Evolutionary conservation across 768 basidiomycete genomes (phyloP).

Genomic region (Tricholoma sp.): DNA sequence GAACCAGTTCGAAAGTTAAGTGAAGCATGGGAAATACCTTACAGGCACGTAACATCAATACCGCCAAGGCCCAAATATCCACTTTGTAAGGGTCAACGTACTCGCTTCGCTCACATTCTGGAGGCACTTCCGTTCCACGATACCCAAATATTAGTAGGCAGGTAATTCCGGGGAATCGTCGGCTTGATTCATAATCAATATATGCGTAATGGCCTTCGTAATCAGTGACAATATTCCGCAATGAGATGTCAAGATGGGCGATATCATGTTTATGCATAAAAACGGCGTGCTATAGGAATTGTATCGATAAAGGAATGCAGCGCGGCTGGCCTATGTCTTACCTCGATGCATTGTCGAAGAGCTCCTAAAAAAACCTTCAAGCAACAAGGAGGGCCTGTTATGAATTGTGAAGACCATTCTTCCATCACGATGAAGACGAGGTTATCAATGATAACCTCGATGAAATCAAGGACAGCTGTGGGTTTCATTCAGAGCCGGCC

Average conservation of each 20-base stretch:
- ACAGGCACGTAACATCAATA: conserved; percentile 59
- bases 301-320: not conserved
- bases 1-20: not conserved
- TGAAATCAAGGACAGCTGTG: conserved; percentile 60
- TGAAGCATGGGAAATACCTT: conserved; percentile 38
- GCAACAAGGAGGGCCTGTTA: conserved; percentile 46
- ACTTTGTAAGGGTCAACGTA: conserved; percentile 59
- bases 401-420: conserved; percentile 66
- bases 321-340: conserved; percentile 16
- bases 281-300: conserved; percentile 45
- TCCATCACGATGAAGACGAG: conserved; percentile 75
- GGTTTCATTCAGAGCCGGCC: not conserved
- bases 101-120: conserved; percentile 55
- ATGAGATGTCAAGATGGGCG: conserved; percentile 69
- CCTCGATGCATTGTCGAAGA: conserved; percentile 67
- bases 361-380: conserved; percentile 49
- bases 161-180: conserved; percentile 37
- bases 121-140: conserved; percentile 64
- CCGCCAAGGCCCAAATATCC: conserved; percentile 68
- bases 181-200: conserved; percentile 71
- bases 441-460: conserved; percentile 46
- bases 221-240: conserved; percentile 65
- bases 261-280: conserved; percentile 68
- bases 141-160: conserved; percentile 36
- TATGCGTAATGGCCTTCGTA: conserved; percentile 60